Evolutionary conservation across 768 basidiomycete species (phyloP).

Genomic region (Leccinum longicurvipes): DNA sequence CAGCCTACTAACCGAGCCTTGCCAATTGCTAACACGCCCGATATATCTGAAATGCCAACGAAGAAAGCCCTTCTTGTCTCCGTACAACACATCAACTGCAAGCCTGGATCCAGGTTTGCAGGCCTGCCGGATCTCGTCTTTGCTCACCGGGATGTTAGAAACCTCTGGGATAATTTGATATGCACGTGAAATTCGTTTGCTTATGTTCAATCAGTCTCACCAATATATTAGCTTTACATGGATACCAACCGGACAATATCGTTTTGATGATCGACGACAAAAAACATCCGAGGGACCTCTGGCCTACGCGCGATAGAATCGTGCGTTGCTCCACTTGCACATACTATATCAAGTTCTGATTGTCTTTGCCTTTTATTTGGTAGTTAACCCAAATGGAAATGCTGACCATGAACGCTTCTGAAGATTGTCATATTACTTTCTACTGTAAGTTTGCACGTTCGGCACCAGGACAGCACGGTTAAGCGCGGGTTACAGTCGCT

Average conservation of each 20-base stretch:
- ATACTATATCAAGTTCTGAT: neutral
- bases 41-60: neutral
- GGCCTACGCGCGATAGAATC: neutral
- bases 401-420: constrained; percentile 39
- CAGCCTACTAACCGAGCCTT: neutral
- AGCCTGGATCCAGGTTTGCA: neutral
- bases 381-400: constrained; percentile 38
- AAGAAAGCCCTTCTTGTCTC: neutral
- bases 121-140: neutral
- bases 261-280: neutral
- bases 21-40: neutral
- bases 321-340: neutral
- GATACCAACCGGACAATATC: neutral
- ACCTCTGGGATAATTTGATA: neutral
- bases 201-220: neutral
- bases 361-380: neutral
- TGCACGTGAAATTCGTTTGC: neutral
- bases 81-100: neutral
- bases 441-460: constrained; percentile 40
- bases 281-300: neutral
- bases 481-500: neutral
- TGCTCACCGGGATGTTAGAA: neutral
- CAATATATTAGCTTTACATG: neutral
- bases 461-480: neutral
- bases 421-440: constrained; percentile 50